Percentiles rank a stretch among this genome's conserved stretches.
phyloP scores from a whole-genome alignment of 176 grass and related monocot species.

The Carex littledalei region DNA sequence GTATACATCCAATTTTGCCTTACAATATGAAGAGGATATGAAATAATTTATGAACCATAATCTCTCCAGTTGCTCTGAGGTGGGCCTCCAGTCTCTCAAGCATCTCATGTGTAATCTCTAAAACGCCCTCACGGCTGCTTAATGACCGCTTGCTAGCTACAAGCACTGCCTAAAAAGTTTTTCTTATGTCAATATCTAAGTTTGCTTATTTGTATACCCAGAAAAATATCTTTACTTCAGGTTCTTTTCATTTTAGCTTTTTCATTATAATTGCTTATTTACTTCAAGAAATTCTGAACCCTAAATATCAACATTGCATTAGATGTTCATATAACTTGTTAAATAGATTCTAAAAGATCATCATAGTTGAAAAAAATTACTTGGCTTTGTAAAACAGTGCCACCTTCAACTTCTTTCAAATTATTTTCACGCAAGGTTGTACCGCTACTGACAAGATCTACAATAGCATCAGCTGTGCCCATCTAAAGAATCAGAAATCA shows the following conservation, averaged over 20 bases:
- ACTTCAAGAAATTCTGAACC: background rate
- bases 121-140: slow-evolving; percentile 53
- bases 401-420: slow-evolving; percentile 93
- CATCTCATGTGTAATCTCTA: slow-evolving; percentile 91
- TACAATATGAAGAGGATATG: background rate
- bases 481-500: slow-evolving; percentile 39
- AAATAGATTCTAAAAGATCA: background rate
- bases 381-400: slow-evolving; percentile 89
- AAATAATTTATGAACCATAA: slow-evolving; percentile 47
- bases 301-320: background rate
- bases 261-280: background rate
- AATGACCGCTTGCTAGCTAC: slow-evolving; percentile 80
- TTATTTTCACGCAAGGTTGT: slow-evolving; percentile 92
- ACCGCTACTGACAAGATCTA: slow-evolving; percentile 98
- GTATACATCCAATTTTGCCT: background rate
- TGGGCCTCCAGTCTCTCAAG: slow-evolving; percentile 98
- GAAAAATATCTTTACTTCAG: background rate
- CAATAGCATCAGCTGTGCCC: slow-evolving; percentile 94
- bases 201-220: background rate
- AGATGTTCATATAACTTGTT: background rate
- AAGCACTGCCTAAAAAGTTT: slow-evolving; percentile 63
- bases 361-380: slow-evolving; percentile 35
- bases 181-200: background rate
- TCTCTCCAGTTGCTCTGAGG: slow-evolving; percentile 55
- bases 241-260: background rate